A percentile compares a stretch with the other conserved stretches of the same genome.
Evolutionary conservation across 2,329 filamentous ascomycete species (phyloP).

Genomic region (Rugonectria rugulosa): DNA sequence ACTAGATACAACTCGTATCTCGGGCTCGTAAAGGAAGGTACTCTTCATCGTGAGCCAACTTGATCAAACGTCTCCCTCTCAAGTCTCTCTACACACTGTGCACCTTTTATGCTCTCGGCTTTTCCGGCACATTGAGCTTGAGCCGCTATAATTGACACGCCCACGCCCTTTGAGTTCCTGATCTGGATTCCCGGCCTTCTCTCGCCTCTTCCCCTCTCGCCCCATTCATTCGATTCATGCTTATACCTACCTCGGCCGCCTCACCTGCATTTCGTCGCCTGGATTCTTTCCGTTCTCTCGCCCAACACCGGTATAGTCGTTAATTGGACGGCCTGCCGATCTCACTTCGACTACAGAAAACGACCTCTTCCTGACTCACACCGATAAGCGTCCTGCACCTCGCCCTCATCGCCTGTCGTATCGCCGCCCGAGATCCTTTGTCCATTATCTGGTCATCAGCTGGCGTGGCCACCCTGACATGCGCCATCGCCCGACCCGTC

Average conservation of each 20-base stretch:
- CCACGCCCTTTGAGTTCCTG: slow-evolving; percentile 30
- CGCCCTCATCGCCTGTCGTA: too few species aligned
- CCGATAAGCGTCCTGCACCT: neutral
- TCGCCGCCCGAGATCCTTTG: neutral
- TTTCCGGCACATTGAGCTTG: slow-evolving; percentile 3
- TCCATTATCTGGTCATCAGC: neutral
- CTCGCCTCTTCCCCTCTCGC: slow-evolving; percentile 10
- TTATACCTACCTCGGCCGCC: neutral
- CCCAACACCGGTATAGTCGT: neutral
- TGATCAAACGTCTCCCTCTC: too few species aligned
- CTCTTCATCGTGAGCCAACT: too few species aligned
- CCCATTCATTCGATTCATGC: neutral
- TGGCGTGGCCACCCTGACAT: neutral
- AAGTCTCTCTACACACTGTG: neutral
- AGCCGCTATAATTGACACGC: slow-evolving; percentile 36
- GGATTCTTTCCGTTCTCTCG: too few species aligned
- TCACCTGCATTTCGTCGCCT: neutral
- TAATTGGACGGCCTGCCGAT: neutral
- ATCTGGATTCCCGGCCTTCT: slow-evolving; percentile 18
- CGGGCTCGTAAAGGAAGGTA: too few species aligned
- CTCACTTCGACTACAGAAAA: neutral
- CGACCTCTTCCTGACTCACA: neutral
- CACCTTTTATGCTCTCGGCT: neutral
- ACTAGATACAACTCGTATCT: too few species aligned
- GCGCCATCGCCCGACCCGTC: slow-evolving; percentile 5